Conservation (phyloP, 202 grass and related monocot species). For the Saccharum hybrid region DNA sequence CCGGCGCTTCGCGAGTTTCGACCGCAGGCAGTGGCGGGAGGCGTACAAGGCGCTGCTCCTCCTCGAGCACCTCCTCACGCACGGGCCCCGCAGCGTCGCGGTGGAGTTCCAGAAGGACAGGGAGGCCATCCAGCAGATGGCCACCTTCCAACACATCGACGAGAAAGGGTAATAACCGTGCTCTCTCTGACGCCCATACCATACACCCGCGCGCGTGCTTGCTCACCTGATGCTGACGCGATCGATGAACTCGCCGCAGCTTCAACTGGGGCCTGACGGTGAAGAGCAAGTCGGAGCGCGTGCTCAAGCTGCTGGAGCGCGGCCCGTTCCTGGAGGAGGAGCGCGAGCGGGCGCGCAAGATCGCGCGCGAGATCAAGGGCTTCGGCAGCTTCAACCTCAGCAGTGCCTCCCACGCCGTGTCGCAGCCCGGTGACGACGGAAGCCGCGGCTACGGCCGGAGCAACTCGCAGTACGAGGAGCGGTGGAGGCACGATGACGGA, state of each 20-base stretch:
- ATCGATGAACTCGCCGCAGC: conserved; percentile 37
- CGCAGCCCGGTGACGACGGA: not conserved
- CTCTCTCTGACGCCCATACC: not conserved
- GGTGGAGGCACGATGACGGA: conserved; percentile 4
- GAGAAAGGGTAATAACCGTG: conserved; percentile 64
- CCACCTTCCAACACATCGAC: conserved; percentile 70
- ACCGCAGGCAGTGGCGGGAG: conserved; percentile 84
- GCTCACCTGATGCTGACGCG: not conserved
- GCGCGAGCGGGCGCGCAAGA: conserved; percentile 67
- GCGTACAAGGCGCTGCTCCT: conserved; percentile 89
- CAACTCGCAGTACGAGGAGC: conserved; percentile 59
- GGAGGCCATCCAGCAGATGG: conserved; percentile 54
- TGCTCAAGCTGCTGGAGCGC: conserved; percentile 80
- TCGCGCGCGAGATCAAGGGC: conserved; percentile 77
- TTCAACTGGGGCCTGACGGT: conserved; percentile 86
- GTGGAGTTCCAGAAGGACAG: conserved; percentile 68
- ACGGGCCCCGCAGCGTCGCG: conserved; percentile 75
- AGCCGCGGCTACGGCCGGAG: conserved; percentile 46
- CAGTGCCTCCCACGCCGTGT: not conserved
- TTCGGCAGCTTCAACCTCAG: conserved; percentile 83
- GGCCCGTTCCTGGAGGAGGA: conserved; percentile 82
- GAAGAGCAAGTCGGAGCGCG: conserved; percentile 72
- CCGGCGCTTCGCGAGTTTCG: conserved; percentile 70
- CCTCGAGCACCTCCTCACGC: conserved; percentile 83
- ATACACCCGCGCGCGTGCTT: no score